Base-by-base conservation (phyloP, 441 rosid genomes). In the Gossypium davidsonii region DNA sequence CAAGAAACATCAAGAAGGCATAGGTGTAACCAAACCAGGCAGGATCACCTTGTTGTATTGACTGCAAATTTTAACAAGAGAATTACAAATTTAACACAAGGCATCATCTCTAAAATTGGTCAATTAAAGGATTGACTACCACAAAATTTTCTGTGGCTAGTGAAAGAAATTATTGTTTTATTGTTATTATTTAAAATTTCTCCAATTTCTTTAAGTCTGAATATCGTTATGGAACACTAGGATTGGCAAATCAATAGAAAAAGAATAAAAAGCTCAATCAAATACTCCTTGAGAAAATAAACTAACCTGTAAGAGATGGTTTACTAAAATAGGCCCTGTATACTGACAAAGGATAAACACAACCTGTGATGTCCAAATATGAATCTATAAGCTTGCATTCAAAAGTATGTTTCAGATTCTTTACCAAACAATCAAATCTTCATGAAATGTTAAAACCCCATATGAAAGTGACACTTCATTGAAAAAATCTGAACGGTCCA, bases 41-140 rank as follows among this genome's bases (percentile, higher is more conserved):
- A 55, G 98, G 96, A 75, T 93, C 97, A 18, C 97, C 98, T 65
- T 53, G 81, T 85, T 91, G 94, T 97, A 93, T 88, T 59, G 99
- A 91, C 98, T 96, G 93, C 87, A 85, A 60, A 14, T 57, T 42
- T 44, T 51, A 79, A 74, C 8, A 20, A 63, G 52, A 73, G 48
- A 34, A 23, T 53, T 52, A 15, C 18, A 44, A 67, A 68, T 52
- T 26, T 57, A 75, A 58, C 37, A 77, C 8, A 15, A 25, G 34
- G 15, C 20, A 68, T 10, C 56, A 52, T 3, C 8, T 37, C 12
- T 58, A 49, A 2, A 62, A 46, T 15, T 18, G 34, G 21, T 39
- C 12, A 53, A 25, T 3, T n/a, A n/a, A 37, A 12, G 63, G 10
- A 15, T 11, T 3, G 4, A 55, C 34, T 48, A 25, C 53, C 39